Conservation (phyloP, 768 basidiomycete genomes). For the Phallus indusiatus region DNA sequence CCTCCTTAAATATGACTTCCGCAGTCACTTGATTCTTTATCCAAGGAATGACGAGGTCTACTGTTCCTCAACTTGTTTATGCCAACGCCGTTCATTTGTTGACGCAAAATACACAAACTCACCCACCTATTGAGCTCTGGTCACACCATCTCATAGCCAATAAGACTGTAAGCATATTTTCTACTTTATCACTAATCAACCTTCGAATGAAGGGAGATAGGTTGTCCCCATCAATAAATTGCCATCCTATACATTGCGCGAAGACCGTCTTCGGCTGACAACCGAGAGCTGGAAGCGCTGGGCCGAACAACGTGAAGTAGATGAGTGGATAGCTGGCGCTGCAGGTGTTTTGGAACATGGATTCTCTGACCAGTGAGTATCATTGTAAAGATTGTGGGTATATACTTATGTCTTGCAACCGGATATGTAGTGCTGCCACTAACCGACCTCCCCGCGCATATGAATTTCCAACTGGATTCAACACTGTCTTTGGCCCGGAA, state of each 20-base stretch:
- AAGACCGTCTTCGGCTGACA: conserved; percentile 62
- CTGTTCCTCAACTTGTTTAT: conserved; percentile 72
- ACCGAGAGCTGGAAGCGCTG: conserved; percentile 77
- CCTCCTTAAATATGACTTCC: not conserved
- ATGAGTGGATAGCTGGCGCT: conserved; percentile 88
- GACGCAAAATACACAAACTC: conserved; percentile 37
- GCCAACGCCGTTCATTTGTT: conserved; percentile 68
- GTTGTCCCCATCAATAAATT: conserved; percentile 61
- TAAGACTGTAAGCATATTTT: conserved; percentile 41
- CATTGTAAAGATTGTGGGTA: not conserved
- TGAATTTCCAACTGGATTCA: conserved; percentile 95
- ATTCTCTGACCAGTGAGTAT: conserved; percentile 78
- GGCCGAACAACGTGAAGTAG: conserved; percentile 75
- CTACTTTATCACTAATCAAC: conserved; percentile 11
- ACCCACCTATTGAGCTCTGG: conserved; percentile 52
- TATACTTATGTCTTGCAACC: not conserved
- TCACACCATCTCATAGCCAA: conserved; percentile 88
- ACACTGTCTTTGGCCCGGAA: conserved; percentile 70
- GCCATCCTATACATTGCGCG: conserved; percentile 61
- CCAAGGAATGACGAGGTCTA: conserved; percentile 67
- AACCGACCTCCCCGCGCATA: conserved; percentile 57
- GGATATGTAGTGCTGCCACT: conserved; percentile 41
- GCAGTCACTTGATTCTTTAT: not conserved
- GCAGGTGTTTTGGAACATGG: conserved; percentile 78
- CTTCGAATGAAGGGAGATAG: conserved; percentile 24